Evolutionary conservation across 2,329 filamentous ascomycete genomes (phyloP).

Genomic region (Sarocladiaceae sp.): DNA sequence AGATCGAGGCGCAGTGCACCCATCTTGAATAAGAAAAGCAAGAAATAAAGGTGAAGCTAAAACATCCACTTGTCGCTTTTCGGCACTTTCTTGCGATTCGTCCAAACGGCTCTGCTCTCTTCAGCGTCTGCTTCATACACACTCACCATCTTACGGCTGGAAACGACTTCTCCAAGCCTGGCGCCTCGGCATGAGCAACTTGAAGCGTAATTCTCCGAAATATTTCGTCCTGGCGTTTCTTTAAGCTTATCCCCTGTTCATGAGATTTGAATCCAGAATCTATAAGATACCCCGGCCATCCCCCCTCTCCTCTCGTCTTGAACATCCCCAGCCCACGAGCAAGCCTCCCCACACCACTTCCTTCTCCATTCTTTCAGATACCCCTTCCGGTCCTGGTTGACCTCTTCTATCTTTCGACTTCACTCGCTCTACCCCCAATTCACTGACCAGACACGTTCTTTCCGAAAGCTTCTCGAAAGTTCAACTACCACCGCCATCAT

Average conservation of each 20-base stretch:
- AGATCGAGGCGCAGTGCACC: background rate
- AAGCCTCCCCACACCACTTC: background rate
- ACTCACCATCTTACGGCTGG: too few species aligned
- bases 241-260: background rate
- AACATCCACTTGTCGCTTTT: conserved; percentile 8
- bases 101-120: background rate
- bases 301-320: background rate
- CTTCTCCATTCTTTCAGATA: conserved; percentile 4
- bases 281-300: background rate
- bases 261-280: background rate
- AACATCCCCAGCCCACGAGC: background rate
- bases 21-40: background rate
- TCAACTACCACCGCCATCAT: conserved; percentile 11
- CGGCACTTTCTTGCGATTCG: conserved; percentile 4
- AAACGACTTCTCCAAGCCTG: too few species aligned
- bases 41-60: background rate
- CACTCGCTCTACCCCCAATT: background rate
- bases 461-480: background rate
- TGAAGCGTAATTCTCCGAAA: background rate
- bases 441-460: too few species aligned
- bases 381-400: conserved; percentile 9
- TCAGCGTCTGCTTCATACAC: background rate
- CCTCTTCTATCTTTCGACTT: background rate
- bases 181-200: too few species aligned
- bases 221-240: background rate